These are phyloP conservation scores for Phoenix dactylifera DNA, from an alignment of 176 grass and related monocot species.

Conservation along the genomic window DNA sequence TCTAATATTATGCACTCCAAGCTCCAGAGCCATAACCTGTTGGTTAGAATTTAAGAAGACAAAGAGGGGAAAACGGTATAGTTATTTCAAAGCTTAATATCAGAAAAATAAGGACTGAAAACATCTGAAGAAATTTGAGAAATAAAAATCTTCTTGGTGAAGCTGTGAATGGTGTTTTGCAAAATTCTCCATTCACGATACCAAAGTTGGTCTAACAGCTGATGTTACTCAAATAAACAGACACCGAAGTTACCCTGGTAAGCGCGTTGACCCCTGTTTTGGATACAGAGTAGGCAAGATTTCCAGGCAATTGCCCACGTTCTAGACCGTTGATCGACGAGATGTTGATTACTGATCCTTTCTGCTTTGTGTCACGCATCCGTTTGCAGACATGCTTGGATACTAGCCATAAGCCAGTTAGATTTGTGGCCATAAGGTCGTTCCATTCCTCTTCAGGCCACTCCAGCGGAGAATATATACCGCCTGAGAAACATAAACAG, in stretches of 20 bases:
- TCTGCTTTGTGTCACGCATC: conserved; percentile 54
- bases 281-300: conserved; percentile 45
- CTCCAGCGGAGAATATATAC: conserved; percentile 58
- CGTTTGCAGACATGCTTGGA: conserved; percentile 66
- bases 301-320: conserved; percentile 52
- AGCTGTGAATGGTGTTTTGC: too few species aligned
- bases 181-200: too few species aligned
- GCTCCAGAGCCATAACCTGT: conserved; percentile 83
- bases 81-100: neutral
- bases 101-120: neutral
- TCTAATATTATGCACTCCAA: conserved; percentile 58
- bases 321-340: conserved; percentile 57
- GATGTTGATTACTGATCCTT: conserved; percentile 72
- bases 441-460: conserved; percentile 72
- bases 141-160: too few species aligned
- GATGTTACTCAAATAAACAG: neutral
- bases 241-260: conserved; percentile 41
- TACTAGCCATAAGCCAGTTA: conserved; percentile 72
- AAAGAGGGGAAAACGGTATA: too few species aligned
- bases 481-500: conserved; percentile 27
- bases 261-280: conserved; percentile 58
- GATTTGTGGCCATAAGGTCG: conserved; percentile 65
- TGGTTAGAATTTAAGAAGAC: neutral
- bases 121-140: neutral
- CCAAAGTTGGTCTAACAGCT: too few species aligned